These are phyloP conservation scores for Tolypocladium album DNA, from an alignment of 2,329 filamentous ascomycete species.

Conservation along the genomic window DNA sequence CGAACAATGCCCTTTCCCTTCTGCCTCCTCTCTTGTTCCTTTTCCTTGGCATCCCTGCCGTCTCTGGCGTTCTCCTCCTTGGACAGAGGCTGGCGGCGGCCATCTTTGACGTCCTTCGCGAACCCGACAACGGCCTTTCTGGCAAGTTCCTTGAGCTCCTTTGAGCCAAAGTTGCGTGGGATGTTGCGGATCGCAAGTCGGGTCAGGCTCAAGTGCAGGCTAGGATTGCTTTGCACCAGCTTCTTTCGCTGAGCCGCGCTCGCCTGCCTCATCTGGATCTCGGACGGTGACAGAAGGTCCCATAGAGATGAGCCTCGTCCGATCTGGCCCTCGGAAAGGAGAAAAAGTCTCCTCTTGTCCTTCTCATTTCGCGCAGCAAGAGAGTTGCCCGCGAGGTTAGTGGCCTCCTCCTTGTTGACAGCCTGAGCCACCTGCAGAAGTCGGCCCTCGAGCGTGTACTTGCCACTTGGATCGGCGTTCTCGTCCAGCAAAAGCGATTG, in stretches of 20 bases:
- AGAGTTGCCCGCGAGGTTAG: slow-evolving; percentile 60
- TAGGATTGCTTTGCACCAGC: slow-evolving; percentile 83
- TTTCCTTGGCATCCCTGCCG: slow-evolving; percentile 67
- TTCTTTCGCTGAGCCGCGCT: slow-evolving; percentile 81
- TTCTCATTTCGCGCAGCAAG: slow-evolving; percentile 55
- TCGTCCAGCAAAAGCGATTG: slow-evolving; percentile 86
- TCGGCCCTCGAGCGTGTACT: slow-evolving; percentile 84
- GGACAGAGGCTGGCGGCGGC: slow-evolving; percentile 66
- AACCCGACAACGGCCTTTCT: slow-evolving; percentile 91
- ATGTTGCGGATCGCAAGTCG: slow-evolving; percentile 88
- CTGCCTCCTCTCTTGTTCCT: slow-evolving; percentile 67
- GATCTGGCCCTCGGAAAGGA: slow-evolving; percentile 80
- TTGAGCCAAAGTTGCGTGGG: slow-evolving; percentile 70
- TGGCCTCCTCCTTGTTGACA: slow-evolving; percentile 73
- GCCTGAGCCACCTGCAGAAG: slow-evolving; percentile 76
- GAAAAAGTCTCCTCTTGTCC: slow-evolving; percentile 83
- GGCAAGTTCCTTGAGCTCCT: slow-evolving; percentile 83
- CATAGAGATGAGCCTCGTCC: slow-evolving; percentile 67
- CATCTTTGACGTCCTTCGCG: slow-evolving; percentile 75
- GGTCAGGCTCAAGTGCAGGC: slow-evolving; percentile 77
- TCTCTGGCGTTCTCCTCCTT: slow-evolving; percentile 79
- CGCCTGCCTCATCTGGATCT: slow-evolving; percentile 79
- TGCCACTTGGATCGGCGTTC: slow-evolving; percentile 66
- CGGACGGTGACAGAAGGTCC: slow-evolving; percentile 62
- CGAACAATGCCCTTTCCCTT: slow-evolving; percentile 81